Percentiles rank a stretch among this genome's conserved stretches.
Evolutionary conservation across 2,329 filamentous ascomycete genomes (phyloP).

Genomic region (Aspergillus caelatus): DNA sequence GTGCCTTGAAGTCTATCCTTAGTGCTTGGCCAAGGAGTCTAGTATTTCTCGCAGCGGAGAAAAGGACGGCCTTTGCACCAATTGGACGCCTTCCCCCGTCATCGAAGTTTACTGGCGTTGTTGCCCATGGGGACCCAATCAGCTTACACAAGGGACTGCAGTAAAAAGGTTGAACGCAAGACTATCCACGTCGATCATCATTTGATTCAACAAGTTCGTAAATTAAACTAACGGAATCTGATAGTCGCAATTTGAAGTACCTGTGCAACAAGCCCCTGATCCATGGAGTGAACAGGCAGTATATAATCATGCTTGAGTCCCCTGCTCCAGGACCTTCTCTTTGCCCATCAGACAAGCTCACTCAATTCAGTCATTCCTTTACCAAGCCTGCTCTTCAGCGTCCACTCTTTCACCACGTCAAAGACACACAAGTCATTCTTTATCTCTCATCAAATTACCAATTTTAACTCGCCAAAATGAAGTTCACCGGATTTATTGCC

Average conservation of each 20-base stretch:
- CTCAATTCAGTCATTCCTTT: conserved; percentile 28
- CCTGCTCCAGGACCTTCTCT: not conserved
- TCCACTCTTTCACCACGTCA: conserved; percentile 16
- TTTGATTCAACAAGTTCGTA: conserved; percentile 3
- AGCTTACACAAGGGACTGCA: not conserved
- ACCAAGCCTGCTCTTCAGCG: conserved; percentile 7
- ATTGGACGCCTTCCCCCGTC: not conserved
- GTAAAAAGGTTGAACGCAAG: not conserved
- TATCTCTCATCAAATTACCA: conserved; percentile 15
- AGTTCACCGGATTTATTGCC: conserved; percentile 38
- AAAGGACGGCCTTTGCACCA: not conserved
- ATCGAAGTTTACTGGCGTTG: conserved; percentile 4
- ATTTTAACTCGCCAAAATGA: conserved; percentile 32
- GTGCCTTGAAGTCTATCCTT: not conserved
- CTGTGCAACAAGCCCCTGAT: conserved; percentile 20
- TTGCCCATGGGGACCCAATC: not conserved
- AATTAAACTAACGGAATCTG: not conserved
- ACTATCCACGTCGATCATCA: conserved; percentile 21
- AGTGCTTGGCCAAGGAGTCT: not conserved
- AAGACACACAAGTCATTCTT: conserved; percentile 26
- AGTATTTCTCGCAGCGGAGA: not conserved
- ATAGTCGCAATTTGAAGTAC: not conserved
- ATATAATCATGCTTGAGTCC: conserved; percentile 25
- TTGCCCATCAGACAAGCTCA: conserved; percentile 22
- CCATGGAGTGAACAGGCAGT: conserved; percentile 9